Base-by-base conservation (phyloP, 2,329 filamentous ascomycete species). In the Ceratocystis colombiana region DNA sequence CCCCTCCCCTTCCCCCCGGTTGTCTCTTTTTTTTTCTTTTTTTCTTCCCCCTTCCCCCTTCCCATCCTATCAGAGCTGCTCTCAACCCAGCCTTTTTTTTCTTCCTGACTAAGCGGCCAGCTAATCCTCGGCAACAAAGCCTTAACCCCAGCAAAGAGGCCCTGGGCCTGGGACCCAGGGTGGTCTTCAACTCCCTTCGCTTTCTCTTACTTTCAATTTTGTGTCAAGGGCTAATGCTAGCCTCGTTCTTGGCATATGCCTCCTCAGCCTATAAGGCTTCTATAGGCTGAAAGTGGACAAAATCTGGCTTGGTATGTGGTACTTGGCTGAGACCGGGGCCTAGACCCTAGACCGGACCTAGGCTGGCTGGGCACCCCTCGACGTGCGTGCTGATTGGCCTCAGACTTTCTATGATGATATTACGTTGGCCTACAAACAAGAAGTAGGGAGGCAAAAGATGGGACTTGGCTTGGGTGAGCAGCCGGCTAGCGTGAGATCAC, bases 191-290 rank as follows among this genome's bases (percentile, higher is more conserved):
- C 15, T 53, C 48, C 22, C 48, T 53, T 53, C 17, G 48, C 48
- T 53, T 28, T 53, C 48, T 53, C 48, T 28, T 53, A 25, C 10
- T 25, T 53, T 8, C 48, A 22, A 53, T 22, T 53, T 53, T 53
- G 20, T 22, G 22, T 12, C 48, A 53, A 25, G 37, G 48, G 8
- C 20, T 53, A 8, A 15, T 22, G 48, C 25, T 53, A 53, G 48
- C 48, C 48, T 15, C 48, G 48, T 53, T 33, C 55, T 59, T 59
- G 55, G 55, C 30, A 59, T 4, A 37, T 59, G 28, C 55, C 48
- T 20, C 17, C 48, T 59, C 53, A 59, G 53, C 53, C 33, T 37
- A 17, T 22, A 53, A 22, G n/a, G 48, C 48, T 53, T n/a, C 48
- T 22, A n/a, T n/a, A 57, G 53, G 50, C 25, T 55, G 25, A n/a